Evolutionary conservation across 768 basidiomycete species (phyloP), one percentile per base, ranked within the genome.

Genomic region (Trametes gibbosa): DNA sequence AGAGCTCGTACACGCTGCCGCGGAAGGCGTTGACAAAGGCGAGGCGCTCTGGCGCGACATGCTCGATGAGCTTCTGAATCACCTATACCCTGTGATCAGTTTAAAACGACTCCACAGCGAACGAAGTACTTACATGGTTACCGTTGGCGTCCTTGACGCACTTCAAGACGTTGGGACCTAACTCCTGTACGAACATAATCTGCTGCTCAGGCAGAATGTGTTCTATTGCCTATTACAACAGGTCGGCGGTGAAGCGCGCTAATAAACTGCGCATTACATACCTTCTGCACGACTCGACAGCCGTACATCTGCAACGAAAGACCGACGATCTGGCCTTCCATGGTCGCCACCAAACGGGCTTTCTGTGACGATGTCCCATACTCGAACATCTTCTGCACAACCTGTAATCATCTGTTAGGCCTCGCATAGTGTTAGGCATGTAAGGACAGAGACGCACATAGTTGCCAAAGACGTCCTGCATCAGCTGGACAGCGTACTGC

Each of bases 401-500:
- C 93, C 93, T 95, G 65, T 48, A 43, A 24, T 23, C 34, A 21
- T 47, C 48, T 27, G 39, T 49, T 14, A 49, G 55, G n/a, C 29
- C 21, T n/a, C 6, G 7, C 41, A n/a, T 35, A 14, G 55, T 47
- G 55, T 56, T 29, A 37, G 45, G 27, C 7, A 16, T 14, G 16
- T 9, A 14, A 7, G 4, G 3, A 16, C 6, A 17, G 24, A 24
- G 24, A 75, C 88, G 65, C 69, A 92, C 90, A 75, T 97, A 98
- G 76, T 98, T 98, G 56, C 95, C 96, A 69, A 96, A 98, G 45
- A 97, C 90, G 69, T 97, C 93, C 66, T 87, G 88, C 61, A 95
- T 89, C 53, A 98, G 79, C 53, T 86, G 82, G 47, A 94, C 72
- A 4, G 85, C 80, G 67, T 88, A 84, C 42, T 81, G 73, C 23